Base-by-base conservation (phyloP, 371 early-diverging fungal species). In the Chytridiales sp. region DNA sequence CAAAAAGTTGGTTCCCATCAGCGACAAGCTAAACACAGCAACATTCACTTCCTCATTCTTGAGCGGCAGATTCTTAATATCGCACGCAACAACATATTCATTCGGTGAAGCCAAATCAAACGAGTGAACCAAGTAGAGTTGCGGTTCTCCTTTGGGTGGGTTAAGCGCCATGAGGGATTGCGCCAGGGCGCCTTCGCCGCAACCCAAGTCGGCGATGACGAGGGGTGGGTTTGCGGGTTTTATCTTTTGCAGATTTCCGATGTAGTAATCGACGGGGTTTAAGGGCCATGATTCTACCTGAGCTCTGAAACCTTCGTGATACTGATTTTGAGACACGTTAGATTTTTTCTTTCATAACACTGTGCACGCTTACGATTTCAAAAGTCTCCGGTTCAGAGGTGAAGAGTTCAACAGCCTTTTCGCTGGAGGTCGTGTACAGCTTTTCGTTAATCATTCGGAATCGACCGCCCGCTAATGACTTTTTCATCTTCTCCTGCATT, bases 1-100 rank as follows among this genome's bases (percentile, higher is more conserved):
- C 48, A 91, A 57, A 74, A 89, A 96, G 68, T 99, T 91, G 0
- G 93, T 92, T 17, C 95, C 97, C 99, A 99, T 99, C 64, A 99
- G 75, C 30, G 95, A 89, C 48, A 99, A 78, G 61, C 94, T 95
- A 67, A 96, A 97, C 8, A 99, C 85, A 11, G 83, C 93, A 5
- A 97, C 84, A 74, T 99, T 99, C 1, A 89, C 91, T 2, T 79
- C 64, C 11, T 66, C 74, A 29, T 84, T 78, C 32, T 82, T 70
- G 39, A 98, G 55, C 11, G 98, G 98, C 32, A 89, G 86, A 58
- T 91, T 78, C 8, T 91, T 80, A 56, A 99, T 96, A 82, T 98
- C 97, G 61, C 95, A 94, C 8, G 94, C 91, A 15, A 88, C 90
- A 1, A 99, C 89, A 15, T 80, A 75, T 29, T 87, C 85, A 56